Base-by-base conservation (phyloP, 805 yeast genomes). In the Nakazawaea pomicola region DNA sequence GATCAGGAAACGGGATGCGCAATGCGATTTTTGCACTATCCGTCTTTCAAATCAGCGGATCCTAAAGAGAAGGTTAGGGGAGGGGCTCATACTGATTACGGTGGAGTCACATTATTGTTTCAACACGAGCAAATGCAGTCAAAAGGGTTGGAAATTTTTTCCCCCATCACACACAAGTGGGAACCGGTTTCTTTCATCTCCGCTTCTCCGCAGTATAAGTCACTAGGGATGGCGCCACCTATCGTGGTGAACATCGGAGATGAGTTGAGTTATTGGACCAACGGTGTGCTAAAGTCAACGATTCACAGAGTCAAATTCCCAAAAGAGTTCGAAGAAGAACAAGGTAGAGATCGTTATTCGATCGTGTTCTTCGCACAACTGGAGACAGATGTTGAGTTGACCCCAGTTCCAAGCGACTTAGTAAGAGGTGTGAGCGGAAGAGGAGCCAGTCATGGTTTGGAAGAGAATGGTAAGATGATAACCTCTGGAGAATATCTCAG, bases 1-100 rank as follows among this genome's bases (percentile, higher is more conserved):
- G 59, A 60, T n/a, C 64, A 70, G 40, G 55, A 57, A 7, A 74
- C 83, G 17, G 84, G 85, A 11, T 67, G 85, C 4, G 74, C 83
- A 1, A 67, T 83, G 52, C 63, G 91, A 52, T 64, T 83, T 49
- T 61, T 83, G 36, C 83, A 78, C 52, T 83, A 83, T 53, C 89
- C 89, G 0, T 68, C 78, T 6, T 74, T 71, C 41, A 66, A 67
- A 41, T 50, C 60, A 2, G 51, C 58, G 36, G 68, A 62, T 39
- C 74, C 78, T 3, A 76, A 75, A 44, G 67, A 74, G 11, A 65
- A 62, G 11, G 69, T 80, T 38, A 64, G 89, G 40, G 90, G 89
- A 3, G 91, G 91, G 23, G 89, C 90, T 3, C 91, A 84, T 50
- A 82, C 91, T 1, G 91, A 84, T 54, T 84, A 83, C 53, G 93